Conservation (phyloP, 306 rosid genomes). For the Corylus avellana region DNA sequence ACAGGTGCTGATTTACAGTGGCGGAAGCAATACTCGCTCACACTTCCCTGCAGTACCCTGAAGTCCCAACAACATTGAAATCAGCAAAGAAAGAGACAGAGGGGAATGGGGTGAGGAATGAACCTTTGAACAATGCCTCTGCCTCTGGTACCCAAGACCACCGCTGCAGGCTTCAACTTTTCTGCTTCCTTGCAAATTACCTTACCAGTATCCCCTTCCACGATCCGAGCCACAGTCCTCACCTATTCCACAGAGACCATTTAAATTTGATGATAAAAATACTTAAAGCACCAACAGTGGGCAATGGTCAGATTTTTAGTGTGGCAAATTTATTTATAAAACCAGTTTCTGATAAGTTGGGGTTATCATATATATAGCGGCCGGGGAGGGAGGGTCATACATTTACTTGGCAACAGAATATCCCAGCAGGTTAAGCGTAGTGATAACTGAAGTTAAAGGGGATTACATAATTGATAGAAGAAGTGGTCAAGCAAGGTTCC, state of each 20-base stretch:
- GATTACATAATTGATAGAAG: not conserved
- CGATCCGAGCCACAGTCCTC: conserved; percentile 62
- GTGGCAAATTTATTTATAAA: not conserved
- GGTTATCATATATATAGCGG: not conserved
- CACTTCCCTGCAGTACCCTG: conserved; percentile 90
- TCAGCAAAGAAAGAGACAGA: not conserved
- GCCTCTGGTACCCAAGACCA: conserved; percentile 78
- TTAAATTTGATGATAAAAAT: not conserved
- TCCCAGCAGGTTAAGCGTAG: not conserved
- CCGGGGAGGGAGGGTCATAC: not conserved
- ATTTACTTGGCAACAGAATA: not conserved
- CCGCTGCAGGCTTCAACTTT: conserved; percentile 68
- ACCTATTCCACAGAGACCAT: conserved; percentile 43
- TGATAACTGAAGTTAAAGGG: not conserved
- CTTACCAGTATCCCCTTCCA: conserved; percentile 75
- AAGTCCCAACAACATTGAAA: conserved; percentile 8
- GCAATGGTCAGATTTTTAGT: not conserved
- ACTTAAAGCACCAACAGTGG: not conserved
- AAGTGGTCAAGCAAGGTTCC: not conserved
- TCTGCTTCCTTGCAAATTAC: conserved; percentile 75
- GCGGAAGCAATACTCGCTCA: conserved; percentile 77
- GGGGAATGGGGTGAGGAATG: not conserved
- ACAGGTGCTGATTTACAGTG: conserved; percentile 81
- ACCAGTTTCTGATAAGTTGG: not conserved
- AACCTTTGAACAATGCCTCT: conserved; percentile 69